Base-by-base conservation (phyloP, 2,329 filamentous ascomycete genomes). In the Penicillium sp. region DNA sequence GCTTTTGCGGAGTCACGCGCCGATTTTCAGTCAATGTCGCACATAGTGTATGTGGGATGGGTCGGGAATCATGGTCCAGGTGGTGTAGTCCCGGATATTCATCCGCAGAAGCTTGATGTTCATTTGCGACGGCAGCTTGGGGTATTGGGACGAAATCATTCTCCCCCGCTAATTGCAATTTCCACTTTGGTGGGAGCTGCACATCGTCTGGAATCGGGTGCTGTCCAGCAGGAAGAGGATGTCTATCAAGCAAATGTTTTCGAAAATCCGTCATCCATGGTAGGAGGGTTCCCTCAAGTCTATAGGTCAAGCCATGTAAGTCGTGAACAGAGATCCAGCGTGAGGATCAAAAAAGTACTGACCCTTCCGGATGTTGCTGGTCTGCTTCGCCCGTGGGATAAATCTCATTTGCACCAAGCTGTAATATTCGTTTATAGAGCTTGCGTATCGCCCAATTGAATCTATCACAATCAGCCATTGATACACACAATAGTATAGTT, bases 391-490 rank as follows among this genome's bases (percentile, higher is more conserved):
- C 94, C 38, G 87, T 81, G 40, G 88, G 85, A 67, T 89, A 89
- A 60, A 94, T 84, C 47, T 91, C 84, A 41, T 81, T 81, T 3
- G 91, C 94, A 1, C 93, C 93, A 0, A 99, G 83, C 71, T 96
- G 92, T 38, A 87, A 74, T 34, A 99, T 79, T 16, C 94, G 86
- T 66, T 92, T 93, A 67, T 92, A 86, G 45, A 99, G 80, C 75
- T 97, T 96, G 49, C 92, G 85, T 45, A 90, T 89, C 19, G 93
- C 92, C 85, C 91, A 96, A 76, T 99, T 99, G 75, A 91, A 96
- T 68, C 89, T 93, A 59, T 23, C 16, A 53, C 34, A 46, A 41
- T 57, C 41, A 57, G 54, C 49, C n/a, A 47, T 36, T 27, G 5
- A 34, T n/a, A 2, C 4, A 6, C 3, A 43, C 15, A 4, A 31